Conservation (phyloP, 2,329 filamentous ascomycete genomes). For the Keithomyces neogunnii region DNA sequence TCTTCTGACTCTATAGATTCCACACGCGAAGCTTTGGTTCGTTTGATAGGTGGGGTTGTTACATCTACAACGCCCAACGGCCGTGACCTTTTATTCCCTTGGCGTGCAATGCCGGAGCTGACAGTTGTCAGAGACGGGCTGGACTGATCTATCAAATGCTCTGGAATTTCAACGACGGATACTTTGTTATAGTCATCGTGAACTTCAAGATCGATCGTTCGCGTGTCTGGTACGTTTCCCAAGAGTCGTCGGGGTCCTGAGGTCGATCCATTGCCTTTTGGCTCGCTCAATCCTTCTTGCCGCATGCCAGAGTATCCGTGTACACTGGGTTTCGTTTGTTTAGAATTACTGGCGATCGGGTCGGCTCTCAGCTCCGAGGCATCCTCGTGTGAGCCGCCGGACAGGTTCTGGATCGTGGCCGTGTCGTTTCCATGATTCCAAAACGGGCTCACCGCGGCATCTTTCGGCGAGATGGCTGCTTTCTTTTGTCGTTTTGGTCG, state of each 20-base stretch:
- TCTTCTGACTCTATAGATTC: slow-evolving; percentile 20
- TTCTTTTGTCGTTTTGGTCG: slow-evolving; percentile 4
- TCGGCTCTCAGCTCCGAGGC: neutral
- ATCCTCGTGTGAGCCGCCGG: slow-evolving; percentile 3
- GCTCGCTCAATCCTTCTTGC: no score
- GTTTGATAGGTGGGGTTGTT: slow-evolving; percentile 11
- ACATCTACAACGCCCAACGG: neutral
- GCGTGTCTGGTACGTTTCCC: no score
- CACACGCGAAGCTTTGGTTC: slow-evolving; percentile 1
- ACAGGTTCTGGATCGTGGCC: neutral
- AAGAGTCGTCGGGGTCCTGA: no score
- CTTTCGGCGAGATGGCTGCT: neutral
- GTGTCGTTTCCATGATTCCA: neutral
- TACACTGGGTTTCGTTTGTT: neutral
- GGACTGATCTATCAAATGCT: neutral
- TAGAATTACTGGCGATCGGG: slow-evolving; percentile 1
- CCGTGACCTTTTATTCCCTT: slow-evolving; percentile 5
- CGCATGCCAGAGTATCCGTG: no score
- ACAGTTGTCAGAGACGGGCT: slow-evolving; percentile 12
- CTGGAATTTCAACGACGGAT: neutral
- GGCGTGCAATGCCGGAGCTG: slow-evolving; percentile 14
- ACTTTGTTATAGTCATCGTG: neutral
- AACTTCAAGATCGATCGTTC: neutral
- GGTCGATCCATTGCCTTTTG: no score
- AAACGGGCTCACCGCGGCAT: slow-evolving; percentile 1